phyloP scores from a whole-genome alignment of 2,329 filamentous ascomycete genomes.

The Cercospora brassicicola region DNA sequence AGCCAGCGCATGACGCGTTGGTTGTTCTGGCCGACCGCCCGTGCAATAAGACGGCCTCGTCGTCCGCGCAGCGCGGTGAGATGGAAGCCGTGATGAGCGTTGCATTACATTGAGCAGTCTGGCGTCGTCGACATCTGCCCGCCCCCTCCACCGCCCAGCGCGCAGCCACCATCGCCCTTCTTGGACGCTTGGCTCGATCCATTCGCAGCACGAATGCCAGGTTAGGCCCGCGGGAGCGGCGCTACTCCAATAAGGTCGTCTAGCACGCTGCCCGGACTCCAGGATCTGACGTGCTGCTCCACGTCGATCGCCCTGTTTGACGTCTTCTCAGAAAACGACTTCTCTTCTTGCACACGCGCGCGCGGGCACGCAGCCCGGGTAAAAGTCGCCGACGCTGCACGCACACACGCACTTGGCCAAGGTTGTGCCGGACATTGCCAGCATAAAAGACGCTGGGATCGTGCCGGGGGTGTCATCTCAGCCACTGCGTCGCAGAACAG shows the following conservation, averaged over 20 bases:
- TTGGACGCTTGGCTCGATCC: slow-evolving; percentile 12
- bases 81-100: neutral
- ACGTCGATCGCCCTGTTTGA: slow-evolving; percentile 6
- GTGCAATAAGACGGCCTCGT: neutral
- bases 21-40: neutral
- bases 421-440: slow-evolving; percentile 19
- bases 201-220: neutral
- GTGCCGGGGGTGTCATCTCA: neutral
- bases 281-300: slow-evolving; percentile 11
- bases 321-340: neutral
- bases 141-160: slow-evolving; percentile 11
- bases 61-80: neutral
- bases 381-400: slow-evolving; percentile 16
- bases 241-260: slow-evolving; percentile 3
- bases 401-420: slow-evolving; percentile 12
- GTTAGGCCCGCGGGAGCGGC: slow-evolving; percentile 12
- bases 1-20: slow-evolving; percentile 2
- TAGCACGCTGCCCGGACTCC: slow-evolving; percentile 3
- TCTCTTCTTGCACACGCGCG: neutral
- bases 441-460: slow-evolving; percentile 8
- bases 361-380: slow-evolving; percentile 1
- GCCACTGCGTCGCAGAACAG: slow-evolving; percentile 11
- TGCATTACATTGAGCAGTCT: neutral
- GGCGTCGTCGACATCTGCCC: neutral
- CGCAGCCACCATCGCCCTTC: slow-evolving; percentile 11